Percentiles rank a stretch among this genome's conserved stretches.
phyloP scores from a whole-genome alignment of 2,329 filamentous ascomycete genomes.

The Aspergillus melleus region DNA sequence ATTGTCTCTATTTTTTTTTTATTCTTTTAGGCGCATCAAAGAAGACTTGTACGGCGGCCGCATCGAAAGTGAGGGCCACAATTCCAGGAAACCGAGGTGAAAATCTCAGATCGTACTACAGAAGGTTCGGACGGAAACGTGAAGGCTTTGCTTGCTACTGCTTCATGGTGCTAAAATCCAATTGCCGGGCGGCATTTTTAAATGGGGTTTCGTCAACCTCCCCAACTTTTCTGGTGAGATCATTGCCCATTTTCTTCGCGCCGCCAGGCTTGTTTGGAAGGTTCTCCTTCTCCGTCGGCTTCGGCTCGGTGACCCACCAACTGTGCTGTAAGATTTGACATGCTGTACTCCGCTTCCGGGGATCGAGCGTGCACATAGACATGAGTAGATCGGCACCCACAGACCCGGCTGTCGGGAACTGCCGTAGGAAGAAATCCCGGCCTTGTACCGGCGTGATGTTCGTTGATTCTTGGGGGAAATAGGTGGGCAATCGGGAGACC shows the following conservation, averaged over 20 bases:
- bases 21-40: too few relatives aligned
- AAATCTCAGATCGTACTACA: not conserved
- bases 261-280: slow-evolving; percentile 76
- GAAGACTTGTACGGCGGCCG: too few relatives aligned
- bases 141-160: not conserved
- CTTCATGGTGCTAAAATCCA: slow-evolving; percentile 66
- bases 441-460: slow-evolving; percentile 60
- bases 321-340: slow-evolving; percentile 74
- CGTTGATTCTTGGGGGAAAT: slow-evolving; percentile 66
- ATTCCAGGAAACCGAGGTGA: too few relatives aligned
- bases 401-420: slow-evolving; percentile 77
- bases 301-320: slow-evolving; percentile 84
- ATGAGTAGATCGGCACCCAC: slow-evolving; percentile 87
- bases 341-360: slow-evolving; percentile 78
- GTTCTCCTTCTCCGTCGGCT: slow-evolving; percentile 77
- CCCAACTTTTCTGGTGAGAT: slow-evolving; percentile 75
- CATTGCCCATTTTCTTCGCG: slow-evolving; percentile 74
- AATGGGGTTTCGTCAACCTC: slow-evolving; percentile 64
- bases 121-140: not conserved
- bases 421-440: slow-evolving; percentile 69
- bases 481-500: slow-evolving; percentile 76
- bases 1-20: too few relatives aligned
- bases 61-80: too few relatives aligned
- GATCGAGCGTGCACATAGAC: slow-evolving; percentile 81
- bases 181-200: slow-evolving; percentile 76